Percentiles rank a stretch among this genome's conserved stretches.
These are phyloP conservation scores for Solanum phureja DNA, from an alignment of 257 asterid species.

Conservation along the genomic window DNA sequence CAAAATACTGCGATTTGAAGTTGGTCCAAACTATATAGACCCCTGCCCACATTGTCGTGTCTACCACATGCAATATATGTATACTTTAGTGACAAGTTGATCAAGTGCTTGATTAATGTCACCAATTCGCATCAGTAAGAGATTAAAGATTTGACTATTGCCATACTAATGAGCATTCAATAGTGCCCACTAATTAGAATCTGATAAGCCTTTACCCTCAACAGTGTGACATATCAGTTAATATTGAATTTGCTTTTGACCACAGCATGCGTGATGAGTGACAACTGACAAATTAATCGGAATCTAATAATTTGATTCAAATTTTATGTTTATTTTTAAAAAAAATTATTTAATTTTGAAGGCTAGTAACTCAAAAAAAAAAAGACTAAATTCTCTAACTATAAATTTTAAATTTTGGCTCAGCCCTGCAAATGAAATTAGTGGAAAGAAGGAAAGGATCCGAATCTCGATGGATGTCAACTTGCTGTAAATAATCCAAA, in stretches of 20 bases:
- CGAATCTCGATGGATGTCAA: neutral
- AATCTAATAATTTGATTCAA: too few species aligned
- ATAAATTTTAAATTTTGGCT: too few species aligned
- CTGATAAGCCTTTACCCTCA: neutral
- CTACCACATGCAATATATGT: neutral
- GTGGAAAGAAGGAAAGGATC: neutral
- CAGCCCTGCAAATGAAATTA: neutral
- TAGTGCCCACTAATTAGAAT: neutral
- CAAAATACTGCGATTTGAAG: neutral
- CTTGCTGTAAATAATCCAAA: neutral
- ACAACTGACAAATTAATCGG: neutral
- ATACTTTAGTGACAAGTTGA: neutral
- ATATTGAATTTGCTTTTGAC: neutral
- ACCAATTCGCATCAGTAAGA: neutral
- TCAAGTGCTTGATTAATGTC: neutral
- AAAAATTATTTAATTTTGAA: too few species aligned
- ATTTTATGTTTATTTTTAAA: too few species aligned
- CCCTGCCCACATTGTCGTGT: neutral
- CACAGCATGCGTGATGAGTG: neutral
- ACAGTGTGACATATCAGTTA: neutral
- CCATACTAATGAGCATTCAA: neutral
- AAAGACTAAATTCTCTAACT: too few species aligned
- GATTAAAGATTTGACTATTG: neutral
- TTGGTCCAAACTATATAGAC: neutral
- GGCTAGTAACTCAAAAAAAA: too few species aligned